Evolutionary conservation across 495 filamentous ascomycete genomes (phyloP).

Genomic region (Podospora bellae-mahoneyi): DNA sequence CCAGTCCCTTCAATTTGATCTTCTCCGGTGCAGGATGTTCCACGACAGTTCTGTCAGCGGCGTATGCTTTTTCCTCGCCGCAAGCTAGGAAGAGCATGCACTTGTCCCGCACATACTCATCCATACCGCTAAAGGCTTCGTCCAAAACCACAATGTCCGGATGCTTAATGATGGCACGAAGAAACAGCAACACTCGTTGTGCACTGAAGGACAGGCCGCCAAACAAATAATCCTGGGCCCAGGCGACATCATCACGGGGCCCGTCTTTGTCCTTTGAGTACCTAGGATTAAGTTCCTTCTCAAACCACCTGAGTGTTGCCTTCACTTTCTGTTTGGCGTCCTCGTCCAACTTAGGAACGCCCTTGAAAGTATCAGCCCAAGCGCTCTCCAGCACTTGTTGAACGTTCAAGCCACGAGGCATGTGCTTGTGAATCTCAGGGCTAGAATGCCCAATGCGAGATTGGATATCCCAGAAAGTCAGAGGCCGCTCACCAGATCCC

Average conservation of each 20-base stretch:
- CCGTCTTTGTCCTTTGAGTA: conserved; percentile 6
- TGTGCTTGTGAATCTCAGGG: conserved; percentile 90
- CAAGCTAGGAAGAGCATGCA: conserved; percentile 72
- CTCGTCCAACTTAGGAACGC: conserved; percentile 59
- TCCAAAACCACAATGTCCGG: conserved; percentile 90
- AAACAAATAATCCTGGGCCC: conserved; percentile 68
- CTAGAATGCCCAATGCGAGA: conserved; percentile 85
- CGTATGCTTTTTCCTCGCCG: conserved; percentile 49
- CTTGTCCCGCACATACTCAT: conserved; percentile 74
- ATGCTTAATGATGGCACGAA: conserved; percentile 75
- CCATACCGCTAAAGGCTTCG: conserved; percentile 90
- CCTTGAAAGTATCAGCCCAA: conserved; percentile 82
- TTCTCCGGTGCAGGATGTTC: background rate
- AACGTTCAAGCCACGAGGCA: conserved; percentile 74
- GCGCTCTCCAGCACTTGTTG: conserved; percentile 75
- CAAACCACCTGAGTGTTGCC: conserved; percentile 69
- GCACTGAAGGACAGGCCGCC: conserved; percentile 70
- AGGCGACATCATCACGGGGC: conserved; percentile 44
- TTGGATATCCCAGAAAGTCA: conserved; percentile 91
- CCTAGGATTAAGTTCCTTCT: conserved; percentile 62
- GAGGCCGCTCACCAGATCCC: conserved; percentile 60
- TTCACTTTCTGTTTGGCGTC: conserved; percentile 56
- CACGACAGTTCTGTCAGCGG: conserved; percentile 36
- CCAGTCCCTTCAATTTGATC: conserved; percentile 48
- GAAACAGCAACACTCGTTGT: conserved; percentile 79